phyloP scores from a whole-genome alignment of 1,284 basidiomycete genomes.

The Trametes hirsuta region DNA sequence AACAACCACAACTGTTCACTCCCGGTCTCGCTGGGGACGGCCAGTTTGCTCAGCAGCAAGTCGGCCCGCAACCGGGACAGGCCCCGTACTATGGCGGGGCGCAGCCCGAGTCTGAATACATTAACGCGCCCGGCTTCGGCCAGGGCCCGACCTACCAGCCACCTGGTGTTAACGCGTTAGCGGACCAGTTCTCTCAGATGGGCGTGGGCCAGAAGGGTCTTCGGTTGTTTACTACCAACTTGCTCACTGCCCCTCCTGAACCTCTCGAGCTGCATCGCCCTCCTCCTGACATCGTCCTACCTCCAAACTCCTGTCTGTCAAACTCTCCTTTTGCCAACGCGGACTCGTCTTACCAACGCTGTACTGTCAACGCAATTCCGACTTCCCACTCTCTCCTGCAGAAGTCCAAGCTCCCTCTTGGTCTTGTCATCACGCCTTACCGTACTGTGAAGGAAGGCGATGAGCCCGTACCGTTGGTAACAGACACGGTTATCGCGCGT shows the following conservation, averaged over 20 bases:
- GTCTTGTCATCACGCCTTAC: conserved; percentile 91
- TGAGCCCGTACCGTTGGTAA: conserved; percentile 30
- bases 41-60: conserved; percentile 62
- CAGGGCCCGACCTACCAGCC: conserved; percentile 58
- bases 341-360: conserved; percentile 91
- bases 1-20: conserved; percentile 79
- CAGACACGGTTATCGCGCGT: conserved; percentile 95
- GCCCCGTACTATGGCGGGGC: conserved; percentile 48
- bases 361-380: conserved; percentile 91
- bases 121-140: conserved; percentile 50
- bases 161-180: conserved; percentile 62
- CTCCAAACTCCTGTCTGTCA: conserved; percentile 82
- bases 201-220: conserved; percentile 76
- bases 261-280: conserved; percentile 80
- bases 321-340: conserved; percentile 83
- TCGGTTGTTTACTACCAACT: conserved; percentile 82
- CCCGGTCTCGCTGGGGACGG: conserved; percentile 75
- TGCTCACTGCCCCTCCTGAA: conserved; percentile 89
- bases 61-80: conserved; percentile 45
- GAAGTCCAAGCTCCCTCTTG: conserved; percentile 95
- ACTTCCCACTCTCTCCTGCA: conserved; percentile 89
- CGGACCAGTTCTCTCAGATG: conserved; percentile 90
- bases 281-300: conserved; percentile 89
- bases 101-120: conserved; percentile 58
- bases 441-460: conserved; percentile 56